Conservation (phyloP, 768 basidiomycete species). For the Coprinopsis marcescibilis region DNA sequence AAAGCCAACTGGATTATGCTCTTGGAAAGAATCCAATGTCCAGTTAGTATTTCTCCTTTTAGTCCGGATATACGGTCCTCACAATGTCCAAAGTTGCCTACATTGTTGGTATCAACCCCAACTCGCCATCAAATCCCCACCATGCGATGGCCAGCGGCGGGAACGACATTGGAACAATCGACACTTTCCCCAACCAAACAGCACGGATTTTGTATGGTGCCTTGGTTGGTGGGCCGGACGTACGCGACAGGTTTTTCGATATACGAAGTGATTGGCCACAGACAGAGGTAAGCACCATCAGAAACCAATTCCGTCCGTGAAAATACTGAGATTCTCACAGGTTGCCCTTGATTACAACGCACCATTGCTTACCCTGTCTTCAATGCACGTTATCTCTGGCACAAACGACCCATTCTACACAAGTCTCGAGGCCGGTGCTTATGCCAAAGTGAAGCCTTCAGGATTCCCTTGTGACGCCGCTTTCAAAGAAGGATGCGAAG, state of each 20-base stretch:
- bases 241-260: constrained; percentile 72
- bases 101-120: constrained; percentile 84
- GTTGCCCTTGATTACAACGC: constrained; percentile 88
- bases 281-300: constrained; percentile 52
- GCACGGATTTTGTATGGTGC: constrained; percentile 82
- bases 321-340: constrained; percentile 24
- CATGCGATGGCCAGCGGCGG: constrained; percentile 87
- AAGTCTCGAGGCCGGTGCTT: constrained; percentile 59
- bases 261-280: constrained; percentile 87
- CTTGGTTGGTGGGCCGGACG: constrained; percentile 82
- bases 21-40: constrained; percentile 90
- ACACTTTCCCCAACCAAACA: constrained; percentile 66
- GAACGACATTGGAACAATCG: constrained; percentile 57
- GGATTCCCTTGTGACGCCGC: constrained; percentile 79
- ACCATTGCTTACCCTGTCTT: constrained; percentile 80
- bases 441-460: constrained; percentile 51
- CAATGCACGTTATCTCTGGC: constrained; percentile 67
- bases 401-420: constrained; percentile 74
- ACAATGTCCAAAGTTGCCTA: constrained; percentile 54
- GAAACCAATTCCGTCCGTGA: background rate
- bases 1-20: constrained; percentile 72
- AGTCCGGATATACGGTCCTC: background rate
- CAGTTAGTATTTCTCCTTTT: constrained; percentile 33
- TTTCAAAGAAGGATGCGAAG: constrained; percentile 46
- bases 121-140: constrained; percentile 87